Evolutionary conservation across 176 grass and related monocot species (phyloP).

Genomic region (maize (Zea mays)): Zm-B73-REFERENCE-NAM-5.0 NC_050099.1:183449001-183449500

Average conservation of each 20-base stretch:
- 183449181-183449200: slow-evolving; percentile 23
- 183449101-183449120: slow-evolving; percentile 74
- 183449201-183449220: slow-evolving; percentile 25
- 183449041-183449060: neutral
- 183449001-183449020: neutral
- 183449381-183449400: neutral
- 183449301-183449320: neutral
- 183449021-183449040: neutral
- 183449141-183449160: slow-evolving; percentile 51
- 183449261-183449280: slow-evolving; percentile 3
- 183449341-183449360: neutral
- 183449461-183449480: neutral
- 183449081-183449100: slow-evolving; percentile 56
- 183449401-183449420: neutral
- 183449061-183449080: neutral
- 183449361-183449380: neutral
- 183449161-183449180: slow-evolving; percentile 31
- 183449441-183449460: too few relatives aligned
- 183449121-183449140: slow-evolving; percentile 56
- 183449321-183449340: neutral
- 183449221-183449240: neutral
- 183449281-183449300: neutral
- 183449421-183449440: neutral
- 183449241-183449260: neutral
- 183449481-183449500: neutral